Conservation (phyloP, 1,284 basidiomycete genomes). For the Coriolopsis trogii region DNA sequence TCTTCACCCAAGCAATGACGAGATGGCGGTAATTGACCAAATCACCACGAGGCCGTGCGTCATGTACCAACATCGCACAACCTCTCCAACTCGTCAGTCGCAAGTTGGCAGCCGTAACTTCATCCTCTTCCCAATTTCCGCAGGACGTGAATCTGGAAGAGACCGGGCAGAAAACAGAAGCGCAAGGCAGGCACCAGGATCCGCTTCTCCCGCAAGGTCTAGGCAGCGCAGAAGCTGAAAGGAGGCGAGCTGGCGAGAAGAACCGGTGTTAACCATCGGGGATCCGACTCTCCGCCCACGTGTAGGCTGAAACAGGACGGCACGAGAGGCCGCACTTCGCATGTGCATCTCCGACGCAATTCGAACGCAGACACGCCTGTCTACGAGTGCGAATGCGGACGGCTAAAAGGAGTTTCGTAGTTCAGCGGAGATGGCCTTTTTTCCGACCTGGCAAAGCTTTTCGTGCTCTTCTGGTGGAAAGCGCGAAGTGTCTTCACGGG, state of each 20-base stretch:
- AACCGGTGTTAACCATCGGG: conserved; percentile 8
- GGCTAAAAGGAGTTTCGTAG: neutral
- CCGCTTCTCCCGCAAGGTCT: neutral
- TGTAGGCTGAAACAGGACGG: neutral
- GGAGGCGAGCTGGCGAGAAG: neutral
- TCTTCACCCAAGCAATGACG: too few species aligned
- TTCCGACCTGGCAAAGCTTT: neutral
- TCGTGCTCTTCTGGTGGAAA: too few species aligned
- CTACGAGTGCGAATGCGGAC: conserved; percentile 1
- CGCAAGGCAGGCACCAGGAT: too few species aligned
- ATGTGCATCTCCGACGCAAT: conserved; percentile 2
- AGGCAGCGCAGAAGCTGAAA: neutral
- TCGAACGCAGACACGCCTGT: conserved; percentile 4
- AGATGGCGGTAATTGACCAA: too few species aligned
- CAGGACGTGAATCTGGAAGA: too few species aligned
- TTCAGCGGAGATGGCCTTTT: neutral
- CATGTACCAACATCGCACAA: too few species aligned
- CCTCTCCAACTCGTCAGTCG: too few species aligned
- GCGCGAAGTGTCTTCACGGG: too few species aligned
- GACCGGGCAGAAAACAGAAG: too few species aligned
- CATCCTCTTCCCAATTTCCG: too few species aligned
- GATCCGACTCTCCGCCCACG: neutral
- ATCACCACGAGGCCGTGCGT: too few species aligned
- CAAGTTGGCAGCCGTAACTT: too few species aligned
- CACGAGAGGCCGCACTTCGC: neutral